Percentiles rank a stretch among this genome's conserved stretches.
Conservation (phyloP, 192 early-diverging fungal species). For the Entophlyctis helioformis region DNA sequence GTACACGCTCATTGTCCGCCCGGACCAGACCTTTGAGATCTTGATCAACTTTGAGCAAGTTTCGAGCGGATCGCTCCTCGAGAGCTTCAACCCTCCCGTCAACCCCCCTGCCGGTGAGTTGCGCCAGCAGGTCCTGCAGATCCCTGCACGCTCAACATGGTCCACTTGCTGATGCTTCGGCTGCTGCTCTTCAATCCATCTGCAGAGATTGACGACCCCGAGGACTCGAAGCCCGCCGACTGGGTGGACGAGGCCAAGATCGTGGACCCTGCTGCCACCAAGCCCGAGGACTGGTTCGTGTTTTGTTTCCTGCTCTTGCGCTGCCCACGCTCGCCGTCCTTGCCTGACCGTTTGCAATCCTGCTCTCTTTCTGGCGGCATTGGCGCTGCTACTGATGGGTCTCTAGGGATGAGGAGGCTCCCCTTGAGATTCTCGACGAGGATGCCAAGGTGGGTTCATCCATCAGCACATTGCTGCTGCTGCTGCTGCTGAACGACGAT, state of each 20-base stretch:
- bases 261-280: constrained; percentile 63
- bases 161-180: too few species aligned
- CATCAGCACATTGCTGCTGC: too few species aligned
- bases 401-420: constrained; percentile 68
- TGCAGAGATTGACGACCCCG: constrained; percentile 43
- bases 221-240: constrained; percentile 73
- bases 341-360: too few species aligned
- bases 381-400: neutral
- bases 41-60: constrained; percentile 57
- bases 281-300: constrained; percentile 58
- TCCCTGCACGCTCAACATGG: too few species aligned
- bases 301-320: too few species aligned
- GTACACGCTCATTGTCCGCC: constrained; percentile 75
- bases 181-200: too few species aligned
- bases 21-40: constrained; percentile 71
- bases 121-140: neutral
- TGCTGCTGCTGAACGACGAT: too few species aligned
- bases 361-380: too few species aligned
- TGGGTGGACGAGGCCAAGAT: constrained; percentile 84
- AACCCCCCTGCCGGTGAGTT: constrained; percentile 74
- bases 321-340: too few species aligned
- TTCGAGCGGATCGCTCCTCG: constrained; percentile 58
- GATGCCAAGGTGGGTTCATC: constrained; percentile 44
- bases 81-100: constrained; percentile 70
- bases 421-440: constrained; percentile 59